These are phyloP conservation scores for Striga asiatica DNA, from an alignment of 257 asterid species.

Conservation along the genomic window DNA sequence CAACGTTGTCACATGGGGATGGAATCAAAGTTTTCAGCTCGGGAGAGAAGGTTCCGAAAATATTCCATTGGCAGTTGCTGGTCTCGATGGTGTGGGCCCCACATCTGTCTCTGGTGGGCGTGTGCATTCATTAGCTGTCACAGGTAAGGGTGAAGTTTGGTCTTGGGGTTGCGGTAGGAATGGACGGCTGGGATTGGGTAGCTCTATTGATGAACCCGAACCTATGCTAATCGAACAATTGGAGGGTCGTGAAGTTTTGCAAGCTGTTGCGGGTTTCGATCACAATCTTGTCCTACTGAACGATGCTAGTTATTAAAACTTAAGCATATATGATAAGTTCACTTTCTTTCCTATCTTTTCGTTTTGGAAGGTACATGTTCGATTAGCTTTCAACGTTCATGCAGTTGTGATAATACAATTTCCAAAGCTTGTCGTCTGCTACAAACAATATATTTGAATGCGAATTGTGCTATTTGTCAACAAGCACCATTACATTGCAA, in stretches of 20 bases:
- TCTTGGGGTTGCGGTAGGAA: slow-evolving; percentile 93
- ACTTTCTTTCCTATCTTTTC: too few species aligned
- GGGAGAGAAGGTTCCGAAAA: slow-evolving; percentile 60
- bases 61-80: slow-evolving; percentile 41
- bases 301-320: too few species aligned
- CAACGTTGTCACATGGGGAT: slow-evolving; percentile 75
- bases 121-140: slow-evolving; percentile 63
- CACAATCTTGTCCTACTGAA: slow-evolving; percentile 62
- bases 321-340: too few species aligned
- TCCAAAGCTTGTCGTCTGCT: too few species aligned
- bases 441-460: too few species aligned
- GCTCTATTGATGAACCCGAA: slow-evolving; percentile 68
- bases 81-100: slow-evolving; percentile 34
- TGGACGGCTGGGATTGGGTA: slow-evolving; percentile 78
- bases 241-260: slow-evolving; percentile 54
- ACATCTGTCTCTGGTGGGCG: slow-evolving; percentile 66
- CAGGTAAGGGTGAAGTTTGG: slow-evolving; percentile 53
- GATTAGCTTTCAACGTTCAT: too few species aligned
- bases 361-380: too few species aligned
- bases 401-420: too few species aligned
- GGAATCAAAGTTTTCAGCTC: slow-evolving; percentile 73
- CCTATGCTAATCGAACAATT: slow-evolving; percentile 54
- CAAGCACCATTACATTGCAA: too few species aligned
- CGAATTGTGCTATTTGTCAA: too few species aligned
- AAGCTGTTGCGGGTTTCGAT: slow-evolving; percentile 83